These are phyloP conservation scores for Paraconiothyrium brasiliense DNA, from an alignment of 2,329 filamentous ascomycete species.

Conservation along the genomic window DNA sequence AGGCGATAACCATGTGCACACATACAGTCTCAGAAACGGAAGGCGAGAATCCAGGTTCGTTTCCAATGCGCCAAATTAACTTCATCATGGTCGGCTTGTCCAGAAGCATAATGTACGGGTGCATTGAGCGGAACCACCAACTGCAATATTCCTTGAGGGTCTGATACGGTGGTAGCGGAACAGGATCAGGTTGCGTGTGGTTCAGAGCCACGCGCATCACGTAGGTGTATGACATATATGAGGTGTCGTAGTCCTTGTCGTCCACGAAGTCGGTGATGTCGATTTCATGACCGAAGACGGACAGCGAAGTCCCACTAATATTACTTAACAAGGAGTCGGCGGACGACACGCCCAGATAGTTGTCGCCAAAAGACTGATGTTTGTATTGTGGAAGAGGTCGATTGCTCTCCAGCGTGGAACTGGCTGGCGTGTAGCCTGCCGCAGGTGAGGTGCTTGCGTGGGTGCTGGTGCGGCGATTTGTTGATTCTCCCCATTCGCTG, in stretches of 20 bases:
- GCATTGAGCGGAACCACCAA: slow-evolving; percentile 79
- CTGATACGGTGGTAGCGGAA: slow-evolving; percentile 68
- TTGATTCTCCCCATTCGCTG: slow-evolving; percentile 36
- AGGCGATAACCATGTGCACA: slow-evolving; percentile 81
- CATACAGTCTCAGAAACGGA: slow-evolving; percentile 72
- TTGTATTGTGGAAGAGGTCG: slow-evolving; percentile 57
- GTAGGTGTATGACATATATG: slow-evolving; percentile 73
- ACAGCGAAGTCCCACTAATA: slow-evolving; percentile 78
- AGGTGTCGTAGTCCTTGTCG: slow-evolving; percentile 67
- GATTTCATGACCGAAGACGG: slow-evolving; percentile 81
- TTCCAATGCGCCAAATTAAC: slow-evolving; percentile 78
- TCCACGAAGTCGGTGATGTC: slow-evolving; percentile 78
- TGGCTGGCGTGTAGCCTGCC: slow-evolving; percentile 36
- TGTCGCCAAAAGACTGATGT: slow-evolving; percentile 63
- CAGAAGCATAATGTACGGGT: slow-evolving; percentile 78
- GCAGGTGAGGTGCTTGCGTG: slow-evolving; percentile 35
- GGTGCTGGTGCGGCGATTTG: slow-evolving; percentile 22
- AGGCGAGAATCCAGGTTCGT: slow-evolving; percentile 71
- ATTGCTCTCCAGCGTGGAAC: slow-evolving; percentile 24
- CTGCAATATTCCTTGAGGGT: slow-evolving; percentile 75
- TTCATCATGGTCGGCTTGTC: slow-evolving; percentile 78
- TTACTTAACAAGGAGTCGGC: slow-evolving; percentile 74
- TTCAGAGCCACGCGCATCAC: slow-evolving; percentile 73
- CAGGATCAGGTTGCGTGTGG: slow-evolving; percentile 60
- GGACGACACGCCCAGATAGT: slow-evolving; percentile 71